Percentiles rank a stretch among this genome's conserved stretches.
These are phyloP conservation scores for Colletotrichum tropicale DNA, from an alignment of 2,329 filamentous ascomycete species.

Conservation along the genomic window DNA sequence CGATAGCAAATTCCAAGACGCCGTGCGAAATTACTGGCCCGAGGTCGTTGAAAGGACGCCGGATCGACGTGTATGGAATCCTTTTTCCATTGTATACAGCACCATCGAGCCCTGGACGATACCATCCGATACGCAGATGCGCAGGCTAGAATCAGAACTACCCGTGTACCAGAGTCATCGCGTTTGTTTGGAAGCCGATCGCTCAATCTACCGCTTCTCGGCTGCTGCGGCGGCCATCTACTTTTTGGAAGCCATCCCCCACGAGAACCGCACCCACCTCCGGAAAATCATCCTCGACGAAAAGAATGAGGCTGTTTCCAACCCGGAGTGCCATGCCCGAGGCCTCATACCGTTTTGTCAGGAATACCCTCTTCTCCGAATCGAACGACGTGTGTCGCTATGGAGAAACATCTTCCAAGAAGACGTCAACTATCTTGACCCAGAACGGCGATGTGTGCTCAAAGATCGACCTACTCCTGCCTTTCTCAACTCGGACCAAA, in stretches of 20 bases:
- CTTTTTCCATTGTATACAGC: not conserved
- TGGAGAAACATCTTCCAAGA: not conserved
- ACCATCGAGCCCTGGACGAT: not conserved
- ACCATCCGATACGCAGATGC: not conserved
- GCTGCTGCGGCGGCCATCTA: not conserved
- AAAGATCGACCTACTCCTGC: not conserved
- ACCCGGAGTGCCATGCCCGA: not conserved
- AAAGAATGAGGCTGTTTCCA: not conserved
- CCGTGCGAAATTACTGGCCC: not conserved
- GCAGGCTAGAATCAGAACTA: not conserved
- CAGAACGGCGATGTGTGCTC: not conserved
- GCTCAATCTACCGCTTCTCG: not conserved
- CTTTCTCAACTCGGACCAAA: not conserved
- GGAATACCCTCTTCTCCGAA: not conserved
- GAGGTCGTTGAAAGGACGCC: not conserved
- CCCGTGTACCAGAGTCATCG: not conserved
- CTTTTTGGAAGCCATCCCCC: not conserved
- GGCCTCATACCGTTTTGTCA: not conserved
- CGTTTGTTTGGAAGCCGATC: rapidly evolving
- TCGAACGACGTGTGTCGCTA: not conserved
- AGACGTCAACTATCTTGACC: not conserved
- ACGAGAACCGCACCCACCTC: not conserved
- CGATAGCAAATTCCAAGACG: not conserved
- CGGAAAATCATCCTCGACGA: not conserved
- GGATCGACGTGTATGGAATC: not conserved